Evolutionary conservation across 345 rosid genomes (phyloP).

Genomic region (Cardiospermum halicacabum): DNA sequence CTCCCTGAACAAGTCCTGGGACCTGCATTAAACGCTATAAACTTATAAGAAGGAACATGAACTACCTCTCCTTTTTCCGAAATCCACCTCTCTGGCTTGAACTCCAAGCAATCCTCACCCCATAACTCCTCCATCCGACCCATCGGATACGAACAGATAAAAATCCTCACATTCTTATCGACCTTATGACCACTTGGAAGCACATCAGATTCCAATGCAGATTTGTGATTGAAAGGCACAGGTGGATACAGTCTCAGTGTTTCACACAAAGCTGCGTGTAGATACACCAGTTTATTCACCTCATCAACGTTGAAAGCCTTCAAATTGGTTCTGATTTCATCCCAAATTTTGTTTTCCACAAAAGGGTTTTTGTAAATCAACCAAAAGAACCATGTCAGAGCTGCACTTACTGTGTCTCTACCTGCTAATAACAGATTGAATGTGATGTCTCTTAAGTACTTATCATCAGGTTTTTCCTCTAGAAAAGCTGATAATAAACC

Average conservation of each 20-base stretch:
- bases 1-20: conserved; percentile 24
- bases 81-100: conserved; percentile 34
- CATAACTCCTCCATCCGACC: conserved; percentile 23
- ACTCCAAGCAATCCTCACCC: conserved; percentile 30
- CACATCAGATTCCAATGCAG: conserved; percentile 12
- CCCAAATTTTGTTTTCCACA: conserved; percentile 19
- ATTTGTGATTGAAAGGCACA: conserved; percentile 17
- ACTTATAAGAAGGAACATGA: conserved; percentile 22
- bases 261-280: conserved; percentile 26
- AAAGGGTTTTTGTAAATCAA: conserved; percentile 30
- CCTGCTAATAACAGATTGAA: conserved; percentile 32
- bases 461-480: conserved; percentile 13
- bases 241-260: conserved; percentile 25
- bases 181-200: conserved; percentile 28
- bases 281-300: conserved; percentile 14
- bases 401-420: conserved; percentile 33
- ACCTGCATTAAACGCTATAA: conserved; percentile 19
- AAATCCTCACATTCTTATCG: background rate
- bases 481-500: conserved; percentile 22
- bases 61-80: conserved; percentile 13
- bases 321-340: conserved; percentile 19
- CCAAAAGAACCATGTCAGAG: conserved; percentile 36
- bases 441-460: conserved; percentile 24
- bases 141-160: conserved; percentile 19
- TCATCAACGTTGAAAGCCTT: background rate